These are phyloP conservation scores for Phytopythium chamaehyphon DNA, from an alignment of 352 stramenopile species.

Conservation along the genomic window DNA sequence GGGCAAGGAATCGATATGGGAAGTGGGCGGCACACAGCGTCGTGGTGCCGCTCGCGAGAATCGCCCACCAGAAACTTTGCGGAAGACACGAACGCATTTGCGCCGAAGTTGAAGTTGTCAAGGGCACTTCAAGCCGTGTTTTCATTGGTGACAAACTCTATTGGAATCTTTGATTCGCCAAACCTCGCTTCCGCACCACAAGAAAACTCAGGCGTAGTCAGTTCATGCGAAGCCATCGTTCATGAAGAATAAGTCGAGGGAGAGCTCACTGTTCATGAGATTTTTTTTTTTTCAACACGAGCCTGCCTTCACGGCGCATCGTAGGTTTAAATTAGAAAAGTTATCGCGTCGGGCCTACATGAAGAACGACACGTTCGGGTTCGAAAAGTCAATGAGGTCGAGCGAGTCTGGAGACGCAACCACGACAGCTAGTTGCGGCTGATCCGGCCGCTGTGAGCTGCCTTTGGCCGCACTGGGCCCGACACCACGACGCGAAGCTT, in stretches of 20 bases:
- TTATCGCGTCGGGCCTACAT: slow-evolving; percentile 19
- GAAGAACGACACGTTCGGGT: slow-evolving; percentile 39
- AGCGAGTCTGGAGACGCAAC: slow-evolving; percentile 36
- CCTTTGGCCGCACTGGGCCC: not conserved
- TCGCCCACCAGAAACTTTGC: slow-evolving; percentile 12
- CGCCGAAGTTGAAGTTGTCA: too few species aligned
- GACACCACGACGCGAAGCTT: not conserved
- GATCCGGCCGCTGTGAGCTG: not conserved
- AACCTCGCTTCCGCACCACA: too few species aligned
- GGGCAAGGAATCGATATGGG: slow-evolving; percentile 4
- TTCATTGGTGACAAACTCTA: too few species aligned
- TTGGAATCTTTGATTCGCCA: too few species aligned
- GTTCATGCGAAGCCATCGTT: too few species aligned
- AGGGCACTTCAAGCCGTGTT: too few species aligned
- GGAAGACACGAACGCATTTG: too few species aligned
- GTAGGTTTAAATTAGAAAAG: slow-evolving; percentile 13
- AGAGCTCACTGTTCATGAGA: too few species aligned
- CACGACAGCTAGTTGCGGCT: slow-evolving; percentile 15
- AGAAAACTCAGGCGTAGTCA: too few species aligned
- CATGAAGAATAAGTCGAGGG: too few species aligned
- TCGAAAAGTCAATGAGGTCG: slow-evolving; percentile 38
- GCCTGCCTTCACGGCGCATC: too few species aligned
- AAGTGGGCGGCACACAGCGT: not conserved
- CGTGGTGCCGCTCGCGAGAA: slow-evolving; percentile 12
- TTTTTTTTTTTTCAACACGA: too few species aligned